Evolutionary conservation across 805 yeast genomes (phyloP).

Genomic region (Candida ponderosae): DNA sequence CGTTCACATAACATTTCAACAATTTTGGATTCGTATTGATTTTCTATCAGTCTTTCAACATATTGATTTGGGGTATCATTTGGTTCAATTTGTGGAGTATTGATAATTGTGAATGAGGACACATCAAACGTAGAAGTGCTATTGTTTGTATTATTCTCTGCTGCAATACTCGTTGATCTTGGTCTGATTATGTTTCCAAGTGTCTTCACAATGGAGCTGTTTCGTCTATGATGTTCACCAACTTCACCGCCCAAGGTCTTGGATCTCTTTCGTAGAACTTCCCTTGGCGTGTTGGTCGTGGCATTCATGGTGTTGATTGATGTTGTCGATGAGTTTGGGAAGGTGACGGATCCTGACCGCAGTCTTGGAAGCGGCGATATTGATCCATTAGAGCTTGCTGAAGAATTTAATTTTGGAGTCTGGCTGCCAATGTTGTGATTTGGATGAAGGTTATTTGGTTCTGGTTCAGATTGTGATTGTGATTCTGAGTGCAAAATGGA

Average conservation of each 20-base stretch:
- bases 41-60: slow-evolving; percentile 16
- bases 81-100: slow-evolving; percentile 20
- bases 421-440: too few relatives aligned
- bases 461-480: neutral
- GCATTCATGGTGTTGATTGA: too few relatives aligned
- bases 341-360: too few relatives aligned
- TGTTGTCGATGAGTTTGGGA: too few relatives aligned
- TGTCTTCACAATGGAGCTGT: slow-evolving; percentile 29
- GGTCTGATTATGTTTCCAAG: slow-evolving; percentile 26
- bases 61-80: slow-evolving; percentile 22
- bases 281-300: too few relatives aligned
- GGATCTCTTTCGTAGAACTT: slow-evolving; percentile 14
- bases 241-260: slow-evolving; percentile 18
- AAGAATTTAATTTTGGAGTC: too few relatives aligned
- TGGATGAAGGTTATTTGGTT: too few relatives aligned
- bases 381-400: too few relatives aligned
- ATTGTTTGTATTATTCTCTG: slow-evolving; percentile 2
- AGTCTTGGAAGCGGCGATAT: too few relatives aligned
- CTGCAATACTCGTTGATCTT: slow-evolving; percentile 10
- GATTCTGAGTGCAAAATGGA: neutral
- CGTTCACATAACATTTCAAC: slow-evolving; percentile 22
- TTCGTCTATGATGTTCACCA: slow-evolving; percentile 22
- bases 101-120: slow-evolving; percentile 3
- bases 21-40: slow-evolving; percentile 23
- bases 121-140: slow-evolving; percentile 2